Evolutionary conservation across 495 filamentous ascomycete genomes (phyloP).

Genomic region (Neurospora sp.): DNA sequence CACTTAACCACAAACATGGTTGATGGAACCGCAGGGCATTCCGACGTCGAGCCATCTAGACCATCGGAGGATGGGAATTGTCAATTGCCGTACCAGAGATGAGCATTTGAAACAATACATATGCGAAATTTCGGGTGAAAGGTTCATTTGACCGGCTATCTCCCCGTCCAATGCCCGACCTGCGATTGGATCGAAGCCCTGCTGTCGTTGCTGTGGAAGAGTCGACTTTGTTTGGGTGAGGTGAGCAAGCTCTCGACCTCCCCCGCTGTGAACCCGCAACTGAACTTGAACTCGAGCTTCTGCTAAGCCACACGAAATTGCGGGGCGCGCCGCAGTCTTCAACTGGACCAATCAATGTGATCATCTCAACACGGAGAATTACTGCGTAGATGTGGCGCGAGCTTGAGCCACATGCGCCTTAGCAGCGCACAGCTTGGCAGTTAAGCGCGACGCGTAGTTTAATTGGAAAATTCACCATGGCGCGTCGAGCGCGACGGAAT

Average conservation of each 20-base stretch:
- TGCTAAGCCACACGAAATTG: background rate
- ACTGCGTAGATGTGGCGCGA: background rate
- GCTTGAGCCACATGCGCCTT: background rate
- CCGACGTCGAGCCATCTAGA: background rate
- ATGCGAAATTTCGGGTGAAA: no score
- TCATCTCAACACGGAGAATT: background rate
- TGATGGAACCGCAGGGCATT: background rate
- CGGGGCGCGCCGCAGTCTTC: background rate
- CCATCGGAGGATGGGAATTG: background rate
- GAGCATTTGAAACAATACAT: background rate
- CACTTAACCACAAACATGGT: background rate
- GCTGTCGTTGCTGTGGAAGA: background rate
- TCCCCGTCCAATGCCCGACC: background rate
- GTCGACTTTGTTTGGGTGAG: no score
- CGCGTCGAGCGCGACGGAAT: background rate
- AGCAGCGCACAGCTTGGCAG: background rate
- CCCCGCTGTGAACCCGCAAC: no score
- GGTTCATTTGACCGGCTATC: background rate
- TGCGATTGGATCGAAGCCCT: background rate
- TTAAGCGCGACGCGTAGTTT: conserved; percentile 3
- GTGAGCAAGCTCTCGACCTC: no score
- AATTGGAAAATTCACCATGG: background rate
- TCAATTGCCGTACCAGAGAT: background rate
- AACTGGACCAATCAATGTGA: background rate
- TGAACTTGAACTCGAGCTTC: background rate